These are phyloP conservation scores for Paxillus rubicundulus DNA, from an alignment of 768 basidiomycete genomes.

Conservation along the genomic window DNA sequence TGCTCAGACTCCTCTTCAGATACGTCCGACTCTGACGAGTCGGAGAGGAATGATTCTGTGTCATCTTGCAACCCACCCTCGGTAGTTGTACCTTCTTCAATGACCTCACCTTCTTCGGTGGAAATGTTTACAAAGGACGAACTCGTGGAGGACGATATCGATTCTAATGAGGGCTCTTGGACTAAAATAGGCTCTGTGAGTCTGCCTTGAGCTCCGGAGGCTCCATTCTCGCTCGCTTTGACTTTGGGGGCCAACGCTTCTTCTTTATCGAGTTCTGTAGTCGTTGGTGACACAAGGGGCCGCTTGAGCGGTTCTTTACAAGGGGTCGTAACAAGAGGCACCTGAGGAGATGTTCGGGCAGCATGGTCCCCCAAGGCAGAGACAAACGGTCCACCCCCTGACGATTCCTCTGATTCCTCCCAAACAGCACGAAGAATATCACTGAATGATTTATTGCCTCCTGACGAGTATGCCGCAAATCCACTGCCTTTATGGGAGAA, in stretches of 20 bases:
- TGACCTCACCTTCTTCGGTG: constrained; percentile 24
- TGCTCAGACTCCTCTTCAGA: constrained; percentile 27
- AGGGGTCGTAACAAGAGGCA: constrained; percentile 15
- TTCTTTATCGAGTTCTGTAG: constrained; percentile 1
- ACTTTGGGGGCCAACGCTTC: background rate
- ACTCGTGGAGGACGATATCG: constrained; percentile 39
- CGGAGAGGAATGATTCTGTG: constrained; percentile 25
- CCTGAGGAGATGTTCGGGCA: background rate
- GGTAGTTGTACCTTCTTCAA: constrained; percentile 30
- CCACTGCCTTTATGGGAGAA: constrained; percentile 37
- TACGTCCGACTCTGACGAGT: constrained; percentile 34
- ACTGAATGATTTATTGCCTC: constrained; percentile 53
- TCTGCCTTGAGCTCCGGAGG: constrained; percentile 7
- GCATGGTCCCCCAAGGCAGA: constrained; percentile 8
- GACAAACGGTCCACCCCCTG: constrained; percentile 18
- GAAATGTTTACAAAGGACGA: constrained; percentile 52
- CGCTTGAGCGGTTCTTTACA: constrained; percentile 9
- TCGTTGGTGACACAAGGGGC: background rate
- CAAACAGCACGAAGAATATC: constrained; percentile 52
- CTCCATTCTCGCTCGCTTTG: background rate
- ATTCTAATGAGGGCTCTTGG: constrained; percentile 24
- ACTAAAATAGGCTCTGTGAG: constrained; percentile 1
- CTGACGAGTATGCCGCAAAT: constrained; percentile 51
- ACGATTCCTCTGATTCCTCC: constrained; percentile 24
- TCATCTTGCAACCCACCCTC: constrained; percentile 36